Percentiles rank a stretch among this genome's conserved stretches.
Conservation (phyloP, 352 stramenopile species). For the Phytophthora lateralis region DNA sequence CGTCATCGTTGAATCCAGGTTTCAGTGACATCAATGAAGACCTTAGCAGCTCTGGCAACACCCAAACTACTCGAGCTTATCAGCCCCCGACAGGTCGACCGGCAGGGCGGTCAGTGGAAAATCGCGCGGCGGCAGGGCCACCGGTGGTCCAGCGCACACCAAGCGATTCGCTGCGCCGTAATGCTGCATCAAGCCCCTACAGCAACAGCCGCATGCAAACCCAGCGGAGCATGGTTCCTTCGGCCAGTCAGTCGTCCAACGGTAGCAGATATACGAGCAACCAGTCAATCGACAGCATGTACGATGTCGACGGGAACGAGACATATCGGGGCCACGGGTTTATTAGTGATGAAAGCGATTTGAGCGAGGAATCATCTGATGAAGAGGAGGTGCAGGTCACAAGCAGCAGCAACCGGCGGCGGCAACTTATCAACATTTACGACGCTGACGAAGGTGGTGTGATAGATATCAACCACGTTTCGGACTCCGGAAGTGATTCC, state of each 20-base stretch:
- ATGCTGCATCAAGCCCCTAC: conserved; percentile 10
- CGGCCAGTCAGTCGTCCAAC: conserved; percentile 8
- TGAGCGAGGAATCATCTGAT: conserved; percentile 29
- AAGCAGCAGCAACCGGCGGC: conserved; percentile 6
- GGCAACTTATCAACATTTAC: conserved; percentile 30
- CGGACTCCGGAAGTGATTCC: conserved; percentile 29
- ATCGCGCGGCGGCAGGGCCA: conserved; percentile 7
- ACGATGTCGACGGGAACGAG: conserved; percentile 30
- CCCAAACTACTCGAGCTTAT: conserved; percentile 11
- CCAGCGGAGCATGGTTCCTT: neutral
- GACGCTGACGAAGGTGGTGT: conserved; percentile 41
- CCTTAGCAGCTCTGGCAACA: conserved; percentile 7
- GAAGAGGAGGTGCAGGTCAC: conserved; percentile 23
- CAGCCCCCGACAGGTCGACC: conserved; percentile 15
- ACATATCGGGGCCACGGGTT: conserved; percentile 32
- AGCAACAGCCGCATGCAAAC: conserved; percentile 7
- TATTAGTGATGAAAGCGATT: conserved; percentile 32
- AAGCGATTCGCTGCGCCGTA: conserved; percentile 21
- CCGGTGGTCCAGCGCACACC: conserved; percentile 14
- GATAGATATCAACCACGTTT: conserved; percentile 43
- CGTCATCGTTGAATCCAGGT: conserved; percentile 13
- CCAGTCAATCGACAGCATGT: conserved; percentile 40
- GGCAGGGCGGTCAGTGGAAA: conserved; percentile 24
- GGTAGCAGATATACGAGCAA: conserved; percentile 16
- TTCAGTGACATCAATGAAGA: conserved; percentile 16